A percentile compares a stretch with the other conserved stretches of the same genome.
phyloP scores from a whole-genome alignment of 2,329 filamentous ascomycete species.

The Fusarium camptoceras region DNA sequence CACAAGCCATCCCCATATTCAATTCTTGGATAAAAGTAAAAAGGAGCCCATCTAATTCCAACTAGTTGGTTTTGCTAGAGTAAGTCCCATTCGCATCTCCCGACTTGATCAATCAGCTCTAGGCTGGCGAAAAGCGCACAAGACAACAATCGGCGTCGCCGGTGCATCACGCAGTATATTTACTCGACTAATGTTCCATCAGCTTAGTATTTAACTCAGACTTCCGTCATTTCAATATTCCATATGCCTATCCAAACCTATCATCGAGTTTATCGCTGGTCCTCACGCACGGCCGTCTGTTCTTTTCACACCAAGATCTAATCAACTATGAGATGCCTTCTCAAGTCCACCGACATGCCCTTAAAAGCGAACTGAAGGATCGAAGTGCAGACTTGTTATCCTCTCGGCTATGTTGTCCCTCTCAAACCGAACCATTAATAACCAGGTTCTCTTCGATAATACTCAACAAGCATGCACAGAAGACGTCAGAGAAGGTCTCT shows the following conservation, averaged over 20 bases:
- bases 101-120: not conserved
- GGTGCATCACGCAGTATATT: not conserved
- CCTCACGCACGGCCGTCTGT: not conserved
- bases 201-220: not conserved
- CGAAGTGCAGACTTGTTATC: not conserved
- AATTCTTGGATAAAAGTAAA: fast-evolving
- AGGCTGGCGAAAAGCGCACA: not conserved
- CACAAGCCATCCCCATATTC: not conserved
- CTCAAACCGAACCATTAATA: not conserved
- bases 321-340: not conserved
- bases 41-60: not conserved
- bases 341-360: not conserved
- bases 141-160: not conserved
- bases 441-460: not conserved
- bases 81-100: not conserved
- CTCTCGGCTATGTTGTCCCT: not conserved
- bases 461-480: not conserved
- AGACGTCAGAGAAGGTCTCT: not conserved
- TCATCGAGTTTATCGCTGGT: too few species aligned
- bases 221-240: not conserved
- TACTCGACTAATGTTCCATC: not conserved
- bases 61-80: not conserved
- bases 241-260: not conserved
- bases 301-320: not conserved
- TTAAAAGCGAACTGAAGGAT: not conserved